phyloP scores from a whole-genome alignment of 2,329 filamentous ascomycete genomes.

The Penicillium polonicum region DNA sequence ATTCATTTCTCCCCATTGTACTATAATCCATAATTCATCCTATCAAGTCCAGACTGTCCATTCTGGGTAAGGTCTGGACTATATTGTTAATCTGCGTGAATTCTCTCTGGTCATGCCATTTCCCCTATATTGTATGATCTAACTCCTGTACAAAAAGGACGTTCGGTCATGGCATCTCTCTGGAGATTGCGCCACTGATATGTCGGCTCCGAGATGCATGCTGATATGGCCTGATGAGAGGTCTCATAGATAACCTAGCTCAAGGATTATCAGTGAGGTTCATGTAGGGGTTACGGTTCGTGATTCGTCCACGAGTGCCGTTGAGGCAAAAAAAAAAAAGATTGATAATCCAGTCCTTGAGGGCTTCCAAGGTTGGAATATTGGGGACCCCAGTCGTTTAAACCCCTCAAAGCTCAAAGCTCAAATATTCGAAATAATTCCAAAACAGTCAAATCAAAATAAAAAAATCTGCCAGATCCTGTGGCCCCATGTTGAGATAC shows the following conservation, averaged over 20 bases:
- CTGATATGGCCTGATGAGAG: slow-evolving; percentile 3
- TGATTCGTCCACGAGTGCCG: not conserved
- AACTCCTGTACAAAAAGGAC: not conserved
- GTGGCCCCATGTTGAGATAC: slow-evolving; percentile 8
- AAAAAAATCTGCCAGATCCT: slow-evolving; percentile 14
- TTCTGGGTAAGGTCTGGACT: not conserved
- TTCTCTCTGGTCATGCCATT: not conserved
- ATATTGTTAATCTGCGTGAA: slow-evolving; percentile 1
- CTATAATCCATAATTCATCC: slow-evolving; percentile 7
- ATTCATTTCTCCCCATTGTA: slow-evolving; percentile 2
- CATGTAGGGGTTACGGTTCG: not conserved
- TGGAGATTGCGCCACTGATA: not conserved
- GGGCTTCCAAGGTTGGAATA: not conserved
- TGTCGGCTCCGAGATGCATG: not conserved
- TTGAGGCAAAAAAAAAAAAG: not conserved
- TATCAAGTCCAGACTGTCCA: not conserved
- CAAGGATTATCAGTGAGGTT: not conserved
- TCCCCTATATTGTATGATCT: not conserved
- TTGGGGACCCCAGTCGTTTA: not conserved
- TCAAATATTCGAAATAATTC: not conserved
- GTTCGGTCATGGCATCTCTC: not conserved
- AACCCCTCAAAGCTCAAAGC: not conserved
- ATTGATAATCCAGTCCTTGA: not conserved
- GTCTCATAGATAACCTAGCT: not conserved
- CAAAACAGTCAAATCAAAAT: not conserved